Base-by-base conservation (phyloP, 805 yeast species). In the Millerago galiae region DNA sequence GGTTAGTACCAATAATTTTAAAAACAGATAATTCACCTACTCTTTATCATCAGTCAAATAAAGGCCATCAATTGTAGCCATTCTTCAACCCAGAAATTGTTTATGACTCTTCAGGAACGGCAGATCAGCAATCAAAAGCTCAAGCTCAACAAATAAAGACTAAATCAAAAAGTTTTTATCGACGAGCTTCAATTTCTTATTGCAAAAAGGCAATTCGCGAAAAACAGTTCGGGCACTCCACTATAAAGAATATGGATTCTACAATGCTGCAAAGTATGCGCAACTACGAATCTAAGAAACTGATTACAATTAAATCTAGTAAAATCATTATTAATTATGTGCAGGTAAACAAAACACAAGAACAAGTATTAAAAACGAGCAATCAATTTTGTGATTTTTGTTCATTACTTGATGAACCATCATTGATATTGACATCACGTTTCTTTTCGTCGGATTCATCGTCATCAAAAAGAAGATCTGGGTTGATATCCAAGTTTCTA, bases 31-130 rank as follows among this genome's bases (percentile, higher is more conserved):
- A 8, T n/a, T 15, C 3, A 55, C 65, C 25, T 48, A 66, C 68
- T 67, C 70, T 45, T 60, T 63, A 37, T 61, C 60, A 51, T 68
- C 73, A 24, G 68, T 57, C 8, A 68, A 59, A 44, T 66, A 68
- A 16, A 68, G 50, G 18, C 70, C 71, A 41, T 61, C 67, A 40
- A 67, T 60, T 12, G 61, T 47, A 48, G 63, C 54, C 66, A 62
- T 62, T 30, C 37, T 40, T 21, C 17, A 12, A 12, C 27, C 6
- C 35, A 27, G 12, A 2, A 31, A 11, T 29, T n/a, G 14, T 2
- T 8, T 14, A 2, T n/a, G 3, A 11, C 16, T 2, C 16, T 27
- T 27, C 30, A 27, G n/a, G 12, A 8, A 27, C 6, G n/a, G 14
- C 13, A 12, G 13, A 12, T 27, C 30, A 12, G 30, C 13, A 26